These are phyloP conservation scores for Kewa caespitosa DNA, from an alignment of 179 eudicot genomes.

Conservation along the genomic window DNA sequence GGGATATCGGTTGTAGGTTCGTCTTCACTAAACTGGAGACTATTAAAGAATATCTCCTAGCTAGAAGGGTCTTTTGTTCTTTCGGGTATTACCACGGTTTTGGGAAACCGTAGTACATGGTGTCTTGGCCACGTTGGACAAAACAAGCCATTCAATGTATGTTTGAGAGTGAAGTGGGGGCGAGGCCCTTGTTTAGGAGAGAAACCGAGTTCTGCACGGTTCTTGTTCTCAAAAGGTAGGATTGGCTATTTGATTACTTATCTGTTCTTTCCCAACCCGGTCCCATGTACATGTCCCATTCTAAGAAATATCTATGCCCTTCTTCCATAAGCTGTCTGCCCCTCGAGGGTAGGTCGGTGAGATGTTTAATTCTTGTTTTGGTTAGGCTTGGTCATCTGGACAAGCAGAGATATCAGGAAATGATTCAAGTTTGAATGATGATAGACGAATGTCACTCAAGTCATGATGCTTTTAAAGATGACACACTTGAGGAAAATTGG, in stretches of 20 bases:
- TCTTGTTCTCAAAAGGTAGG: not conserved
- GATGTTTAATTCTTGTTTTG: not conserved
- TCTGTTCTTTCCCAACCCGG: not conserved
- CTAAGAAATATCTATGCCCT: not conserved
- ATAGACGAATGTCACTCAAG: too few species aligned
- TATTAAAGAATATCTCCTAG: too few species aligned
- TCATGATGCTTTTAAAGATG: too few species aligned
- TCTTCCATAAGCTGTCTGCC: not conserved
- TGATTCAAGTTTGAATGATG: not conserved
- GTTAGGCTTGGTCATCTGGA: not conserved
- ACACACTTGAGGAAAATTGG: too few species aligned
- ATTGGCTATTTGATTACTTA: not conserved
- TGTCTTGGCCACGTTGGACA: not conserved
- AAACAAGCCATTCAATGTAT: not conserved
- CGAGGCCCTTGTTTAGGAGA: not conserved
- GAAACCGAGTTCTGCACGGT: not conserved
- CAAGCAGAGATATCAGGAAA: not conserved
- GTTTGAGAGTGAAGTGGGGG: not conserved
- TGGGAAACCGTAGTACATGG: not conserved
- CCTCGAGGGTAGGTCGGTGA: not conserved
- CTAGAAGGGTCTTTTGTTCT: not conserved
- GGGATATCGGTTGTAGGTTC: too few species aligned
- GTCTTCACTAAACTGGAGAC: not conserved
- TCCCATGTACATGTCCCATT: not conserved
- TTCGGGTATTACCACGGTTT: not conserved